Percentiles rank a stretch among this genome's conserved stretches.
Conservation (phyloP, 148 eudicot genomes). For the Persicaria tinctoria region DNA sequence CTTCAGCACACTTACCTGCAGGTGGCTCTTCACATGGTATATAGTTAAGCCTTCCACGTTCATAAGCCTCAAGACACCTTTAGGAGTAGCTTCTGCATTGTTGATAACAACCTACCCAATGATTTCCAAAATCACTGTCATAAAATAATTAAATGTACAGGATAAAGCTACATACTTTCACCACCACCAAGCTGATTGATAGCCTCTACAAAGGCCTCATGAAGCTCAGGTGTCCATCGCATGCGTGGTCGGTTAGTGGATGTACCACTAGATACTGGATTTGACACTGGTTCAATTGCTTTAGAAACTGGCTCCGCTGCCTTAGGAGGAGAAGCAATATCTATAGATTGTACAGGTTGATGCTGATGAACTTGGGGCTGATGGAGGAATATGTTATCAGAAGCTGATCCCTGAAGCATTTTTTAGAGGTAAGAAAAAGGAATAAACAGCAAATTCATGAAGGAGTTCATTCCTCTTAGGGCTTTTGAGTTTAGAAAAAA, state of each 20-base stretch:
- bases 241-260: conserved; percentile 32
- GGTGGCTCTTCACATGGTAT: conserved; percentile 49
- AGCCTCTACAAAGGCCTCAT: conserved; percentile 40
- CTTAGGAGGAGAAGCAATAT: background rate
- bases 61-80: conserved; percentile 44
- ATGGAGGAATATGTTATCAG: background rate
- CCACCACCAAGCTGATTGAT: conserved; percentile 39
- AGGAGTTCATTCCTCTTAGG: background rate
- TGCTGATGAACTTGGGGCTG: conserved; percentile 5
- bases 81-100: conserved; percentile 41
- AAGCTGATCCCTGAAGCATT: background rate
- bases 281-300: conserved; percentile 7
- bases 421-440: background rate
- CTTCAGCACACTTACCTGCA: conserved; percentile 22
- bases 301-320: background rate
- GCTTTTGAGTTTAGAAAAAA: background rate
- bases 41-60: conserved; percentile 45
- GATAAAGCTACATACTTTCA: conserved; percentile 26
- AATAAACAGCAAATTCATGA: background rate
- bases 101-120: conserved; percentile 3
- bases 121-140: conserved; percentile 7
- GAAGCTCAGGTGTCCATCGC: conserved; percentile 58
- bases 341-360: conserved; percentile 8
- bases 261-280: background rate
- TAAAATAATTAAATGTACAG: background rate